Evolutionary conservation across 2,329 filamentous ascomycete species (phyloP).

Genomic region (Penicillium crustosum): DNA sequence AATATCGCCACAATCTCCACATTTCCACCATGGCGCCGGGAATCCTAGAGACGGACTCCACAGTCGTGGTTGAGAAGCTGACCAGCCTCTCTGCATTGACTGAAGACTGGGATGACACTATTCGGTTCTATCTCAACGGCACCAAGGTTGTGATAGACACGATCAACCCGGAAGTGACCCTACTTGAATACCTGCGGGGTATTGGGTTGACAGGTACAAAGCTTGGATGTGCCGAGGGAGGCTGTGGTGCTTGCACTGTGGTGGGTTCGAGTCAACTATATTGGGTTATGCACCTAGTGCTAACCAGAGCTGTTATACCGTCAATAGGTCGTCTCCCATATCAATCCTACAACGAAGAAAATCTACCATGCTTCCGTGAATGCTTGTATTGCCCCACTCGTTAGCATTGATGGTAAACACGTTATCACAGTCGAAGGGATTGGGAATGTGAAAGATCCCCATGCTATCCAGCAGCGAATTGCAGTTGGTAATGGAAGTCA

Average conservation of each 20-base stretch:
- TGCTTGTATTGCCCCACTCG: constrained; percentile 87
- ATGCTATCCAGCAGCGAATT: constrained; percentile 87
- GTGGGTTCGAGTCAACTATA: constrained; percentile 42
- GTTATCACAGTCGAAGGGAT: constrained; percentile 98
- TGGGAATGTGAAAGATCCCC: constrained; percentile 79
- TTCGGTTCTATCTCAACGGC: constrained; percentile 93
- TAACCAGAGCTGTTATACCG: constrained; percentile 20
- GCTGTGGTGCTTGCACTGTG: constrained; percentile 94
- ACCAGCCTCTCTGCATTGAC: constrained; percentile 63
- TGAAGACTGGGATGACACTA: constrained; percentile 76
- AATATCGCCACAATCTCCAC: neutral
- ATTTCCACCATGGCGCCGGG: constrained; percentile 57
- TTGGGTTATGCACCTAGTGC: neutral
- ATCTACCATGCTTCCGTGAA: constrained; percentile 98
- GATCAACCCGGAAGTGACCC: constrained; percentile 85
- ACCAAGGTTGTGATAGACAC: constrained; percentile 83
- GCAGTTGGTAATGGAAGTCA: constrained; percentile 90
- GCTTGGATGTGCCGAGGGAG: constrained; percentile 92
- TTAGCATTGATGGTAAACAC: constrained; percentile 95
- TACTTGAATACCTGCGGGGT: constrained; percentile 88
- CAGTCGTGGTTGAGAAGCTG: constrained; percentile 47
- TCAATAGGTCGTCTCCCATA: constrained; percentile 74
- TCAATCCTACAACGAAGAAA: constrained; percentile 85
- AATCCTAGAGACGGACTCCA: constrained; percentile 47
- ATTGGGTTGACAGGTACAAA: constrained; percentile 95